Base-by-base conservation (phyloP, 495 filamentous ascomycete species). In the Chaetomium tenue region DNA sequence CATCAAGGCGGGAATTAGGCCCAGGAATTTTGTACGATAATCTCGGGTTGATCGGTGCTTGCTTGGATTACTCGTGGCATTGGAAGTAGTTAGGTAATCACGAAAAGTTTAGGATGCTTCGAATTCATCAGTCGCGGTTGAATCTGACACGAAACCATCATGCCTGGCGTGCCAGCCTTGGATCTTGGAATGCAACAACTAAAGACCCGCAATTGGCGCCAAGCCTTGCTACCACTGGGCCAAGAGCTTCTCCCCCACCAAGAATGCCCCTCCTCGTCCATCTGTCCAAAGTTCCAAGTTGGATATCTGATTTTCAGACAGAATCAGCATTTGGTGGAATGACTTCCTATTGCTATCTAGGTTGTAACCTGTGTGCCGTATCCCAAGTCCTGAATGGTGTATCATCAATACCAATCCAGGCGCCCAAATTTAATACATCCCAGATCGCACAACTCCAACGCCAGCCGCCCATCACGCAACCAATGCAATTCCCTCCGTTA, bases 401-500 rank as follows among this genome's bases (percentile, higher is more conserved):
- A 28, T 40, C 53, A 47, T 18, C 50, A 64, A 58, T 40, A 57
- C 62, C 56, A 18, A 61, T 64, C 66, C 62, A 58, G 63, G 46
- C 40, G 64, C 72, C 69, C 65, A 76, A 75, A 71, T 50, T 69
- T 70, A 58, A 73, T 72, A 68, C 71, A 68, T 33, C 58, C 25
- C 62, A 70, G 65, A 71, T 68, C 61, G 60, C 58, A 37, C 63
- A 67, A 72, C 68, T 74, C 71, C 71, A 74, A 74, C 70, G 72
- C 72, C 72, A 65, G 59, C 68, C 67, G 40, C 59, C 68, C 65
- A 28, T 39, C 63, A 60, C 56, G 15, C 37, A 64, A 69, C 61
- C 60, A 39, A 74, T 72, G 72, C 68, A 74, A 68, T 70, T 42
- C 61, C 58, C 56, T 48, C 51, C 25, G 47, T 57, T 25, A 60